A percentile compares a stretch with the other conserved stretches of the same genome.
These are phyloP conservation scores for Paramecium pentaurelia DNA, from an alignment of 73 alveolate genomes.

Conservation along the genomic window DNA sequence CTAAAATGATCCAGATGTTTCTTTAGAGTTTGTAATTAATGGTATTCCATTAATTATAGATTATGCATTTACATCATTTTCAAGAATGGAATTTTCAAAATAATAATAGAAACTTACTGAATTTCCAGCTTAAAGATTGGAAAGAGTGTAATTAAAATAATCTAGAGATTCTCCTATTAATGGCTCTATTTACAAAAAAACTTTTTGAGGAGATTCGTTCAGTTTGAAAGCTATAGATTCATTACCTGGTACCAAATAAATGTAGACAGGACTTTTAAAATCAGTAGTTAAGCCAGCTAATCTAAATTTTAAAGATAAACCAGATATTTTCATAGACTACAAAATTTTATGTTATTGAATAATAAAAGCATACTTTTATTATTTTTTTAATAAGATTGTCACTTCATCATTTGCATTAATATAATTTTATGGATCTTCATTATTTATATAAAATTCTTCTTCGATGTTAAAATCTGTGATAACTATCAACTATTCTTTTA, in stretches of 20 bases:
- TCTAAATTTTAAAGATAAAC: not conserved
- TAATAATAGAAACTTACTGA: not conserved
- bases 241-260: not conserved
- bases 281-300: not conserved
- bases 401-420: conserved; percentile 3
- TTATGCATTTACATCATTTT: not conserved
- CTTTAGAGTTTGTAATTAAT: not conserved
- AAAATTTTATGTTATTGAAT: not conserved
- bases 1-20: not conserved
- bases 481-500: not conserved
- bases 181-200: not conserved
- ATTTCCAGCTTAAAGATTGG: not conserved
- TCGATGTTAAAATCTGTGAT: not conserved
- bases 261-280: not conserved
- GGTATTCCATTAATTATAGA: not conserved
- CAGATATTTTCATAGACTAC: not conserved
- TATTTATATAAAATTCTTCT: not conserved
- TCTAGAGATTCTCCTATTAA: not conserved
- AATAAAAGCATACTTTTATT: not conserved
- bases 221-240: not conserved
- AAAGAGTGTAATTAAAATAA: not conserved
- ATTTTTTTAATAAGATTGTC: not conserved
- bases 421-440: not conserved
- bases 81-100: not conserved
- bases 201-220: not conserved